Evolutionary conservation across 495 filamentous ascomycete species (phyloP).

Genomic region (Trichoderma erinaceum): DNA sequence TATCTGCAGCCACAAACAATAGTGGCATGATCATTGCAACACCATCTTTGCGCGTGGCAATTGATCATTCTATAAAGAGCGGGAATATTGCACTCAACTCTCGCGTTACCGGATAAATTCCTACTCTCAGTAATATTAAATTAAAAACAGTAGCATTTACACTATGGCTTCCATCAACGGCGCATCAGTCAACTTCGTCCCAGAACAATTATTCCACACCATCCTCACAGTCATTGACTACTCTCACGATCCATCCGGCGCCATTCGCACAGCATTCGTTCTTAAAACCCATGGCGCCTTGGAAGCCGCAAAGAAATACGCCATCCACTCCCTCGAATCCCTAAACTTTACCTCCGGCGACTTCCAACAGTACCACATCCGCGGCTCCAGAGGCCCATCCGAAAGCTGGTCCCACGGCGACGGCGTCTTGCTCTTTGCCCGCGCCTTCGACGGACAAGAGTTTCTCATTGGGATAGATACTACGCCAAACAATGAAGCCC

Average conservation of each 20-base stretch:
- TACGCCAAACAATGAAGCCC: conserved; percentile 29
- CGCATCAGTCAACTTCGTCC: not conserved
- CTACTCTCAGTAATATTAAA: not conserved
- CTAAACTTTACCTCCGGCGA: conserved; percentile 28
- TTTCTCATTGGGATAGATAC: conserved; percentile 36
- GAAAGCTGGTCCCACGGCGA: conserved; percentile 34
- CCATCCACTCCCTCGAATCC: not conserved
- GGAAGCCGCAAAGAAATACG: conserved; percentile 24
- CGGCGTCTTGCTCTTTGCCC: conserved; percentile 32
- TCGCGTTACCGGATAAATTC: too few relatives aligned
- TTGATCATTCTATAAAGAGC: too few relatives aligned
- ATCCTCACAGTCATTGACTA: not conserved
- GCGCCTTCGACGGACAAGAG: conserved; percentile 27
- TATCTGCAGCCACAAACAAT: too few relatives aligned
- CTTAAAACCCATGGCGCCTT: conserved; percentile 35
- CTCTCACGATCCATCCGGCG: not conserved
- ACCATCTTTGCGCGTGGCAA: too few relatives aligned
- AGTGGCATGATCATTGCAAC: too few relatives aligned
- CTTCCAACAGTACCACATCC: conserved; percentile 28
- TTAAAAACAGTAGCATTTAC: not conserved
- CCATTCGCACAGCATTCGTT: conserved; percentile 23
- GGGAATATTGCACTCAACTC: too few relatives aligned
- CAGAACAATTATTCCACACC: not conserved
- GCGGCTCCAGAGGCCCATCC: conserved; percentile 8
- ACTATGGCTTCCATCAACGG: not conserved